Conservation (phyloP, 805 yeast genomes). For the Jamesozyma spencerorum region DNA sequence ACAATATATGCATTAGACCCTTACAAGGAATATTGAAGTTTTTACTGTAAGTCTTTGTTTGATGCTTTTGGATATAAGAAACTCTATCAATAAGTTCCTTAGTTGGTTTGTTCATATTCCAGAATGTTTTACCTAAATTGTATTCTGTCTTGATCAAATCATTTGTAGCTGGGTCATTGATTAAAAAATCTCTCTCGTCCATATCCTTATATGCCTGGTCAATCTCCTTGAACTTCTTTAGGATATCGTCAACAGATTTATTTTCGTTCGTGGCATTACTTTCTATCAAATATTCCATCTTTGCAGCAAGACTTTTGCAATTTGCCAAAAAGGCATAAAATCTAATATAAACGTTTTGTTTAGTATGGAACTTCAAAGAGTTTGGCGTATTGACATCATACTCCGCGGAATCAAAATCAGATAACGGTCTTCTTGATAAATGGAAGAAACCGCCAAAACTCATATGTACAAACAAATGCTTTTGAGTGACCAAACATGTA, state of each 20-base stretch:
- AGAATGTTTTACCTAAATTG: constrained; percentile 8
- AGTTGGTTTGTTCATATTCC: constrained; percentile 7
- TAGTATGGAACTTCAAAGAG: constrained; percentile 6
- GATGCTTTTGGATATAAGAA: constrained; percentile 29
- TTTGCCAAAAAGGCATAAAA: constrained; percentile 46
- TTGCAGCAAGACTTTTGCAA: constrained; percentile 44
- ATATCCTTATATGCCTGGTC: constrained; percentile 15
- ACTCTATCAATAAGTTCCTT: constrained; percentile 6
- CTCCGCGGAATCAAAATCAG: constrained; percentile 47
- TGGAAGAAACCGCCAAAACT: constrained; percentile 66
- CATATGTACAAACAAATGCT: constrained; percentile 51
- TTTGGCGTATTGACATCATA: constrained; percentile 5
- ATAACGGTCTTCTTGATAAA: constrained; percentile 39
- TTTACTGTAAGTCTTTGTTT: constrained; percentile 27
- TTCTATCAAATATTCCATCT: constrained; percentile 48
- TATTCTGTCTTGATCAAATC: constrained; percentile 6
- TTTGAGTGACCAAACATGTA: constrained; percentile 51
- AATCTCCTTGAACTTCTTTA: constrained; percentile 18
- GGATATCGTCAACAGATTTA: constrained; percentile 23
- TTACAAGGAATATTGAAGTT: constrained; percentile 58
- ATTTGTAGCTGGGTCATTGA: constrained; percentile 4
- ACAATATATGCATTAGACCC: constrained; percentile 66
- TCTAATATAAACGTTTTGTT: constrained; percentile 33
- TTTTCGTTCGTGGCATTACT: constrained; percentile 32
- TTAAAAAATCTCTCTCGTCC: constrained; percentile 5